A percentile compares a stretch with the other conserved stretches of the same genome.
These are phyloP conservation scores for Dactylellina haptotyla DNA, from an alignment of 2,329 filamentous ascomycete genomes.

Conservation along the genomic window DNA sequence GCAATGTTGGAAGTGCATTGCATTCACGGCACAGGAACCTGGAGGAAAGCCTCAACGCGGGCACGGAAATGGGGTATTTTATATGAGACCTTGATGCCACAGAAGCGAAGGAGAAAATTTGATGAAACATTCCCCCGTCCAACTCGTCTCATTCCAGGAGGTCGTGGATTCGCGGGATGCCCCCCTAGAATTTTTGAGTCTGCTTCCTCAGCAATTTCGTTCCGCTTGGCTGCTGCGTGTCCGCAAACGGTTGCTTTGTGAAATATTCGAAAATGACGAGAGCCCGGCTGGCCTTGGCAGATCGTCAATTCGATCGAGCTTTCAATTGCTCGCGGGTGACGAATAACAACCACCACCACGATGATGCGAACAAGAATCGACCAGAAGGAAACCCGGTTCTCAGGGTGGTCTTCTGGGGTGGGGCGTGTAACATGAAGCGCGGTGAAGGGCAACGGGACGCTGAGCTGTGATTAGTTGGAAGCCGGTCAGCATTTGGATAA, in stretches of 20 bases:
- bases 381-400: too few relatives aligned
- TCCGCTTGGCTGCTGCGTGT: too few relatives aligned
- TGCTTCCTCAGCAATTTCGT: too few relatives aligned
- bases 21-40: too few relatives aligned
- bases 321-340: too few relatives aligned
- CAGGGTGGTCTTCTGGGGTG: background rate
- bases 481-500: background rate
- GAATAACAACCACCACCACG: too few relatives aligned
- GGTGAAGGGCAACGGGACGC: background rate
- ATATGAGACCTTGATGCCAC: conserved; percentile 1
- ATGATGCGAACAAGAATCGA: too few relatives aligned
- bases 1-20: background rate
- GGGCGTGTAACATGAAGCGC: conserved; percentile 46
- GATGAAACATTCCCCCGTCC: conserved; percentile 43
- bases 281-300: too few relatives aligned
- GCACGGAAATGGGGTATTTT: background rate
- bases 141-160: conserved; percentile 35
- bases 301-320: too few relatives aligned
- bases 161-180: conserved; percentile 2
- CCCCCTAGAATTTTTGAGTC: too few relatives aligned
- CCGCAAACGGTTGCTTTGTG: too few relatives aligned
- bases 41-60: background rate
- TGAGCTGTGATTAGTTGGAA: conserved; percentile 45
- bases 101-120: conserved; percentile 8
- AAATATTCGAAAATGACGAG: too few relatives aligned